These are phyloP conservation scores for Trypanosoma theileri DNA, from an alignment of 208 protist genomes.

Conservation along the genomic window DNA sequence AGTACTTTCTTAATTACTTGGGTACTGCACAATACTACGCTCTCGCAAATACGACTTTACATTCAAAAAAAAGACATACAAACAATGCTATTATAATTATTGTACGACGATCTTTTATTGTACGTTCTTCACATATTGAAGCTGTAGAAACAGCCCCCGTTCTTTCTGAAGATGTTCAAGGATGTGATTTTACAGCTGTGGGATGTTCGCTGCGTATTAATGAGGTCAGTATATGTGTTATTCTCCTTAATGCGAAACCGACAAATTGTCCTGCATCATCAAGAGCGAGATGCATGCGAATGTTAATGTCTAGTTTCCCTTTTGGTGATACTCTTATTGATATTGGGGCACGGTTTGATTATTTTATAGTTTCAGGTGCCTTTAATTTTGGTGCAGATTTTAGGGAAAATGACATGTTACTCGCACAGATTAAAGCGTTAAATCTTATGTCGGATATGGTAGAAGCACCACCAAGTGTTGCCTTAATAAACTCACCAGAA, in stretches of 20 bases:
- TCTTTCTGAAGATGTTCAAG: slow-evolving; percentile 31
- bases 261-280: slow-evolving; percentile 23
- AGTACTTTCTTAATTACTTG: slow-evolving; percentile 62
- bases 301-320: slow-evolving; percentile 51
- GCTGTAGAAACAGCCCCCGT: slow-evolving; percentile 39
- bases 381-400: slow-evolving; percentile 59
- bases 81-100: slow-evolving; percentile 66
- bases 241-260: slow-evolving; percentile 52
- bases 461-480: slow-evolving; percentile 49
- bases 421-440: slow-evolving; percentile 47
- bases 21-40: slow-evolving; percentile 49
- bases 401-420: slow-evolving; percentile 50
- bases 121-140: slow-evolving; percentile 62
- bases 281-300: slow-evolving; percentile 43
- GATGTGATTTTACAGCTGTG: slow-evolving; percentile 50
- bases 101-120: slow-evolving; percentile 60
- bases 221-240: slow-evolving; percentile 51
- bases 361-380: slow-evolving; percentile 58
- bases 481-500: slow-evolving; percentile 32
- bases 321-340: slow-evolving; percentile 60
- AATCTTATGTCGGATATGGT: slow-evolving; percentile 69
- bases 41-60: slow-evolving; percentile 42
- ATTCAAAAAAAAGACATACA: slow-evolving; percentile 38
- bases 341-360: slow-evolving; percentile 68
- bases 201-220: slow-evolving; percentile 62